Evolutionary conservation across 352 stramenopile genomes (phyloP), one percentile per base, ranked within the genome.

Genomic region (Thalassiosira ordinaria): DNA sequence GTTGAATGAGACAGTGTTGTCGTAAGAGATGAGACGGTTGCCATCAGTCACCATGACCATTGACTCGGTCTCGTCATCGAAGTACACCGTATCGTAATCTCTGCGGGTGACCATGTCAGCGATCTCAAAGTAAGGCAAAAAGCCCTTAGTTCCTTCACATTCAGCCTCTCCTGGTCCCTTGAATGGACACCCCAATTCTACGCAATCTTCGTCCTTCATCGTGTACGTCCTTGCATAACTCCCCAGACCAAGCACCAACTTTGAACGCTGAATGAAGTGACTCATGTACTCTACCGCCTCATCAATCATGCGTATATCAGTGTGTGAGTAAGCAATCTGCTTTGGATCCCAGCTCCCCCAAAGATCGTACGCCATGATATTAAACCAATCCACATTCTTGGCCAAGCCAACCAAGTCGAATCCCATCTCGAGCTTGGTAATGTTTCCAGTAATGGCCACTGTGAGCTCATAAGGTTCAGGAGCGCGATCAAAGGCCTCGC

Each of bases 331-430:
- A 4, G 67, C 72, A 44, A 63, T 83, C 46, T 84, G 53, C 31
- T 74, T 60, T 2, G 77, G 67, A 53, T 86, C 81, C 81, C 81
- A 88, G 9, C 41, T 70, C 26, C 81, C 81, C 77, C 78, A 84
- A 22, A 87, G 59, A 76, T 89, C 78, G 46, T 89, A 89, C 4
- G 78, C 70, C 83, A 89, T 89, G 16, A 89, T 37, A 60, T 81
- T 78, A 35, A 89, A 87, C 39, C 49, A 89, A 75, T 89, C 83
- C 33, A 89, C 57, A 55, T 86, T 5, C 35, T 87, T 44, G 31
- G 67, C 29, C 13, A 89, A 55, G 26, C 66, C 79, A n/a, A 18
- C 69, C 20, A 87, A 57, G 73, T 89, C 79, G 31, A 84, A 89
- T 24, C 78, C 79, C 63, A 80, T 78, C 66, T 80, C 74, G 16